Evolutionary conservation across 768 basidiomycete species (phyloP), one percentile per base, ranked within the genome.

Genomic region (Punctularia strigosozonata): DNA sequence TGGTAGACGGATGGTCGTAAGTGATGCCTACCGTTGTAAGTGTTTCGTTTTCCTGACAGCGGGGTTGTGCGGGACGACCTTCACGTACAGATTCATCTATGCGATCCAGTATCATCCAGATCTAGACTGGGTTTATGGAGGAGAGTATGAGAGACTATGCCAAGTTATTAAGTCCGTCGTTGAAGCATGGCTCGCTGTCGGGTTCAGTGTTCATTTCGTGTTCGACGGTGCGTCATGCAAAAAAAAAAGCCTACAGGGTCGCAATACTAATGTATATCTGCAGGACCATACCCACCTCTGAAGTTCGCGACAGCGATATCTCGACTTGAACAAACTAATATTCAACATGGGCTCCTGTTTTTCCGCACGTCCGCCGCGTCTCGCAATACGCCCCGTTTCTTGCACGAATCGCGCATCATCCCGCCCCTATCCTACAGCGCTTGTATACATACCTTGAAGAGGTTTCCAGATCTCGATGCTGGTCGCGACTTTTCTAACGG

Each of bases 1-100:
- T 34, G 10, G 71, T 89, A 36, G 86, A 90, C 60, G 86, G 74
- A 32, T 86, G 80, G 83, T 87, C 86, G 86, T 89, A 56, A 77
- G 86, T 77, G 32, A 30, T 36, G 28, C 40, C 42, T 34, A 22
- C 21, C 22, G 15, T 30, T 22, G 13, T 13, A 3, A 8, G 21
- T 14, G 24, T 30, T 38, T 25, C 37, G 21, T 30, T 18, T 18
- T 28, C 8, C 15, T 15, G 10, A 28, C 10, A 8, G 26, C 26
- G 26, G 10, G 26, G 15, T 10, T 34, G 10, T 12, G 8, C 8
- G 10, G 10, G 33, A 34, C 18, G 12, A 8, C 7, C 8, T 34
- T 8, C 33, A 8, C 19, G 12, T 8, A 3, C 15, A 89, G 86
- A 25, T 85, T 90, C 58, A 82, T 89, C 43, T 88, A 78, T 52